A percentile compares a stretch with the other conserved stretches of the same genome.
Evolutionary conservation across 2,329 filamentous ascomycete genomes (phyloP).

Genomic region (Microdochium bolleyi): DNA sequence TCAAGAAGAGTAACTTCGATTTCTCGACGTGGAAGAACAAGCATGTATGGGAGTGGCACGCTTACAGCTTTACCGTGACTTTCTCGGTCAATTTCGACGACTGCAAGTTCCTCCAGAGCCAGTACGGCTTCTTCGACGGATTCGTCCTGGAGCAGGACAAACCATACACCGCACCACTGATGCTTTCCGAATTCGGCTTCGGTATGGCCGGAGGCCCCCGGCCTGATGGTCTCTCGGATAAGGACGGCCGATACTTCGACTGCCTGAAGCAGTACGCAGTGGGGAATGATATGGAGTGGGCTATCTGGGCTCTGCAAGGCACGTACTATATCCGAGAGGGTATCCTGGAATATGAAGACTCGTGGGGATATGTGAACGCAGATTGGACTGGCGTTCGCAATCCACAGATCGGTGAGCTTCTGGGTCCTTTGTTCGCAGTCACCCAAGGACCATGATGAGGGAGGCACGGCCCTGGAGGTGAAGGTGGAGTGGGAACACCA

Average conservation of each 20-base stretch:
- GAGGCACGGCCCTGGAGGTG: not conserved
- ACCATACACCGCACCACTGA: constrained; percentile 43
- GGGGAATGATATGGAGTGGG: constrained; percentile 51
- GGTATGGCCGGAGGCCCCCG: constrained; percentile 33
- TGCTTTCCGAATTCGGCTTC: constrained; percentile 52
- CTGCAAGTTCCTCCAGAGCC: constrained; percentile 31
- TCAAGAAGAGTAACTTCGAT: constrained; percentile 32
- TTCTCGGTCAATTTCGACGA: constrained; percentile 30
- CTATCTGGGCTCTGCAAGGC: constrained; percentile 49
- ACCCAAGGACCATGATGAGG: constrained; percentile 29
- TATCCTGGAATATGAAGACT: constrained; percentile 41
- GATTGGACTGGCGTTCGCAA: constrained; percentile 34
- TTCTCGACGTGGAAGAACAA: constrained; percentile 37
- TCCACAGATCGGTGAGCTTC: constrained; percentile 18
- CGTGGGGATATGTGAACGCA: constrained; percentile 39
- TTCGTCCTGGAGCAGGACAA: constrained; percentile 41
- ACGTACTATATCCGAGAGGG: constrained; percentile 50
- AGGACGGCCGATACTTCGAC: constrained; percentile 38
- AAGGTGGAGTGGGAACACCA: no score
- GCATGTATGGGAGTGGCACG: constrained; percentile 53
- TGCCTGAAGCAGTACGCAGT: constrained; percentile 46
- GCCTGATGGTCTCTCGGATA: constrained; percentile 28
- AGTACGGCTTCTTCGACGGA: constrained; percentile 39
- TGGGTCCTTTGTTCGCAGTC: constrained; percentile 28
- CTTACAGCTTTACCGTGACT: constrained; percentile 46